A percentile compares a stretch with the other conserved stretches of the same genome.
phyloP scores from a whole-genome alignment of 192 early-diverging fungal genomes.

The Umbelopsis sp. region DNA sequence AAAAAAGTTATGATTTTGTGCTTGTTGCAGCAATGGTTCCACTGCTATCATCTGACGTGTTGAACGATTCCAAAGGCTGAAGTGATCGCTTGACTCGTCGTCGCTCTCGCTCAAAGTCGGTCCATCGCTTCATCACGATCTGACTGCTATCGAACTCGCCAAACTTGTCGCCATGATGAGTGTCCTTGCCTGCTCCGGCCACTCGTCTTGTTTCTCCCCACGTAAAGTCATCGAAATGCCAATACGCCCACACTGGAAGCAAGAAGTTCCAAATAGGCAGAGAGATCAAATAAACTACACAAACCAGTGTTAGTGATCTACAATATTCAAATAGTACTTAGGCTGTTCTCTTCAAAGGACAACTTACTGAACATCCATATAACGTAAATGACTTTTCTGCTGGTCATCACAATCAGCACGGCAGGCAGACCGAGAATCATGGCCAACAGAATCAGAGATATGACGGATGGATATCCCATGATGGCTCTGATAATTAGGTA shows the following conservation, averaged over 20 bases:
- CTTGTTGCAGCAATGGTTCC: too few relatives aligned
- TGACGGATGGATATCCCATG: slow-evolving; percentile 50
- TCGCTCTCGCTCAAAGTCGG: slow-evolving; percentile 54
- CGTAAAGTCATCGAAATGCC: slow-evolving; percentile 89
- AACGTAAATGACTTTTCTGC: slow-evolving; percentile 81
- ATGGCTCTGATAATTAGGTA: slow-evolving; percentile 82
- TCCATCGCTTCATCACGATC: slow-evolving; percentile 78
- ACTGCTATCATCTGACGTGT: too few relatives aligned
- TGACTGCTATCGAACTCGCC: slow-evolving; percentile 78
- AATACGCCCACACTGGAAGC: slow-evolving; percentile 77
- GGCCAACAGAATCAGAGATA: slow-evolving; percentile 79
- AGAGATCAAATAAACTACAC: slow-evolving; percentile 47
- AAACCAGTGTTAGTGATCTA: not conserved
- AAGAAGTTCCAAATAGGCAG: slow-evolving; percentile 84
- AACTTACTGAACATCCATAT: slow-evolving; percentile 77
- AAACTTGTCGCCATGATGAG: slow-evolving; percentile 64
- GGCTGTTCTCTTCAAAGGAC: slow-evolving; percentile 49
- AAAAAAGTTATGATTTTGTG: too few relatives aligned
- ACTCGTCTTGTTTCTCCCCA: slow-evolving; percentile 83
- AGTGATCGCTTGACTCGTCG: not conserved
- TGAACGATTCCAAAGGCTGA: not conserved
- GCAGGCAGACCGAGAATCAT: slow-evolving; percentile 89
- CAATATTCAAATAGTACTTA: not conserved
- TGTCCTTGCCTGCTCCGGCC: slow-evolving; percentile 55
- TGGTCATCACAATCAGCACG: slow-evolving; percentile 87